Evolutionary conservation across 352 stramenopile genomes (phyloP).

Genomic region (Aphanomyces astaci): DNA sequence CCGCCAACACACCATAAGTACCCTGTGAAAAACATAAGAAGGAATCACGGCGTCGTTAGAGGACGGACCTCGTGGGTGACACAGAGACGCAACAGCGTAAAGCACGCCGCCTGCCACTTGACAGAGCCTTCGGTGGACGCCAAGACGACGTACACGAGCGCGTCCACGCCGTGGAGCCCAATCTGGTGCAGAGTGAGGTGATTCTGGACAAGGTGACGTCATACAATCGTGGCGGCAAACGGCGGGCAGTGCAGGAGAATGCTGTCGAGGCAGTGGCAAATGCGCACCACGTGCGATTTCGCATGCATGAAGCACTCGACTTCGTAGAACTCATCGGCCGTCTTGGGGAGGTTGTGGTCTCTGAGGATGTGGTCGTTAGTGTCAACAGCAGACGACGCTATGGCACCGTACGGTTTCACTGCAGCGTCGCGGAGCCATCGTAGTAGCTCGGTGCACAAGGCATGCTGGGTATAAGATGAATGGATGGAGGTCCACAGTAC

Average conservation of each 20-base stretch:
- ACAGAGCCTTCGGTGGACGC: slow-evolving; percentile 42
- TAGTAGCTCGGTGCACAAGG: slow-evolving; percentile 35
- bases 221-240: slow-evolving; percentile 39
- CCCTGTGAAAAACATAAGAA: slow-evolving; percentile 11
- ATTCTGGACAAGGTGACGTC: not conserved
- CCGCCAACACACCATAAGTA: slow-evolving; percentile 16
- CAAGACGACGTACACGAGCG: slow-evolving; percentile 50
- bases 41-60: slow-evolving; percentile 6
- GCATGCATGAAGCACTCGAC: slow-evolving; percentile 20
- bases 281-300: slow-evolving; percentile 15
- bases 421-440: slow-evolving; percentile 36
- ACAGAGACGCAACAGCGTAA: slow-evolving; percentile 45
- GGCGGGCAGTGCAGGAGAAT: slow-evolving; percentile 40
- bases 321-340: slow-evolving; percentile 12
- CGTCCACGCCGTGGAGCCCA: slow-evolving; percentile 36
- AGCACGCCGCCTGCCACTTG: slow-evolving; percentile 52
- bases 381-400: slow-evolving; percentile 28
- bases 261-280: slow-evolving; percentile 30
- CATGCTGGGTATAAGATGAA: slow-evolving; percentile 21
- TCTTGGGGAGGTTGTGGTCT: slow-evolving; percentile 16
- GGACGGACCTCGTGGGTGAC: slow-evolving; percentile 24
- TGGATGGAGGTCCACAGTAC: not conserved
- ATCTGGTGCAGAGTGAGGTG: not conserved
- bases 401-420: slow-evolving; percentile 31
- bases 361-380: slow-evolving; percentile 30